Percentiles rank a stretch among this genome's conserved stretches.
Conservation (phyloP, 1,284 basidiomycete species). For the Heterobasidion parviporum region DNA sequence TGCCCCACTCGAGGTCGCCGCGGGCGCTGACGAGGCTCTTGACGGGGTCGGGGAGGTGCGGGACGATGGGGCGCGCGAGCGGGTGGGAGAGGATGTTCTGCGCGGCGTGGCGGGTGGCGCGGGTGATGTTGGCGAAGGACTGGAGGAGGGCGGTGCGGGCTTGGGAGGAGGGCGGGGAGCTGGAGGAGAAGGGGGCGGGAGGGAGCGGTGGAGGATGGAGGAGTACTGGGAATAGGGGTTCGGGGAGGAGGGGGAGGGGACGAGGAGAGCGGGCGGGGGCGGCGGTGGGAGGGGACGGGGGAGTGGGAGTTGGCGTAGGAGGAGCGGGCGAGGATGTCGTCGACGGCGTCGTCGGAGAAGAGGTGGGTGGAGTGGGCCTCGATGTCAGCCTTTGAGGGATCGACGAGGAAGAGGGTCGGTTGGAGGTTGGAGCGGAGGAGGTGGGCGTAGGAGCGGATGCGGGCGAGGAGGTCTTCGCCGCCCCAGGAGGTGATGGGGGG, state of each 20-base stretch:
- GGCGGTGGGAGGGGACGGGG: constrained; percentile 74
- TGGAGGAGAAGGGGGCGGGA: constrained; percentile 35
- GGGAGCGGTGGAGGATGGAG: constrained; percentile 71
- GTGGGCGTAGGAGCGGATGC: constrained; percentile 64
- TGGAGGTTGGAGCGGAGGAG: constrained; percentile 75
- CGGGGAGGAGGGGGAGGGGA: constrained; percentile 18
- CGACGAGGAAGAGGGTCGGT: constrained; percentile 81
- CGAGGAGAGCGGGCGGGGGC: constrained; percentile 54
- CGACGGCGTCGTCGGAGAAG: constrained; percentile 76
- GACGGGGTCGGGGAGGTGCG: constrained; percentile 89
- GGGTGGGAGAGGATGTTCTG: constrained; percentile 92
- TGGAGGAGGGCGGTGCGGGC: constrained; percentile 73
- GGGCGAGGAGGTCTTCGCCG: constrained; percentile 76
- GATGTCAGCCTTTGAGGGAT: constrained; percentile 85
- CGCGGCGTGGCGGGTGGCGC: constrained; percentile 81
- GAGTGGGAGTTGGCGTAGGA: constrained; percentile 71
- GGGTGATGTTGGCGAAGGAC: constrained; percentile 84
- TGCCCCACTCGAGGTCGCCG: constrained; percentile 80
- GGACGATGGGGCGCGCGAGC: constrained; percentile 88
- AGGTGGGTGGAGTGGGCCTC: constrained; percentile 81
- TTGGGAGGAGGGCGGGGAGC: constrained; percentile 47
- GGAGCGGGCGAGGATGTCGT: constrained; percentile 72
- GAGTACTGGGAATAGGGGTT: constrained; percentile 62
- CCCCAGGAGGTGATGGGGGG: constrained; percentile 55
- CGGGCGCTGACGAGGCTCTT: constrained; percentile 78